Conservation (phyloP, 2,329 filamentous ascomycete species). For the Claviceps sp. region DNA sequence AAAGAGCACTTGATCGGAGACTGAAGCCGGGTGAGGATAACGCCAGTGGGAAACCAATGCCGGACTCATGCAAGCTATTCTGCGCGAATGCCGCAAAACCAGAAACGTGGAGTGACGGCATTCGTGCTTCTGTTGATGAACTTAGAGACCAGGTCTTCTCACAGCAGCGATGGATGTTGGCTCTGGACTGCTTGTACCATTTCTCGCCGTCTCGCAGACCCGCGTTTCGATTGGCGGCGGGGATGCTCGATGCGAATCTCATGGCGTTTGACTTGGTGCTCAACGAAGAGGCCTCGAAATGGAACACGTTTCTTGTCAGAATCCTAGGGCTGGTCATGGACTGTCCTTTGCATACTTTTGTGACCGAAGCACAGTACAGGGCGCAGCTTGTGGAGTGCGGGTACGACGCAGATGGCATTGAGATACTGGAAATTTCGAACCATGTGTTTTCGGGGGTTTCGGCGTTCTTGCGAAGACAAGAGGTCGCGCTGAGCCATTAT, state of each 20-base stretch:
- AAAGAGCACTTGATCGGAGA: slow-evolving; percentile 16
- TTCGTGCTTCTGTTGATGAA: slow-evolving; percentile 14
- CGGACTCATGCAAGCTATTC: slow-evolving; percentile 24
- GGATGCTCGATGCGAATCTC: slow-evolving; percentile 30
- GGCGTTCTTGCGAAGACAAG: slow-evolving; percentile 26
- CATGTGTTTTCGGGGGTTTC: slow-evolving; percentile 39
- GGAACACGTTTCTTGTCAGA: slow-evolving; percentile 22
- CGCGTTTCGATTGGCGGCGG: slow-evolving; percentile 28
- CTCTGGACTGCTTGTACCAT: slow-evolving; percentile 43
- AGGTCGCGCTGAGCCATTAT: slow-evolving; percentile 19
- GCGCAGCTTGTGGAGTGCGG: slow-evolving; percentile 31
- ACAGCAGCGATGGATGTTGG: slow-evolving; percentile 37
- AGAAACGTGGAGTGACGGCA: slow-evolving; percentile 22
- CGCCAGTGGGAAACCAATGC: neutral
- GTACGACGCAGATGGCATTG: slow-evolving; percentile 28
- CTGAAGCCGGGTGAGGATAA: slow-evolving; percentile 7
- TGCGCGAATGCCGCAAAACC: slow-evolving; percentile 36
- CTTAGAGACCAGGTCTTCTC: slow-evolving; percentile 13
- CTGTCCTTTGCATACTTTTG: slow-evolving; percentile 34
- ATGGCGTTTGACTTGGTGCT: slow-evolving; percentile 43
- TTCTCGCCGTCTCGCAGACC: slow-evolving; percentile 38
- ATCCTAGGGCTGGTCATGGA: slow-evolving; percentile 32
- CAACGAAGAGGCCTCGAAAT: slow-evolving; percentile 15
- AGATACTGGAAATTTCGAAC: slow-evolving; percentile 35
- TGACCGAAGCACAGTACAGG: slow-evolving; percentile 31